A percentile compares a stretch with the other conserved stretches of the same genome.
Evolutionary conservation across 768 basidiomycete genomes (phyloP).

Genomic region (Russula olivacea): DNA sequence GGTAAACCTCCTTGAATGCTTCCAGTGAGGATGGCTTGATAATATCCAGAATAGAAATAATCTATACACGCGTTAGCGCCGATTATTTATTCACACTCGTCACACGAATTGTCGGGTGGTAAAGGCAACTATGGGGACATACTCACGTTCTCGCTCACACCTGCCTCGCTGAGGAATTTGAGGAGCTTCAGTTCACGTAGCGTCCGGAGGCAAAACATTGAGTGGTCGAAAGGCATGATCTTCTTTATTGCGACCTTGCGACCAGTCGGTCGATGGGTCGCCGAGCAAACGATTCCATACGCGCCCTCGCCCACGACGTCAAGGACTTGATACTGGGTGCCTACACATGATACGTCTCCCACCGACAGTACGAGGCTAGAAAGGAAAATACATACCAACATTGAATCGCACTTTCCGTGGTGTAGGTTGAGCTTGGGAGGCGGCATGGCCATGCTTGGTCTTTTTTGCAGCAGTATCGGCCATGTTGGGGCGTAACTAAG

Average conservation of each 20-base stretch:
- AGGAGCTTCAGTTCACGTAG: constrained; percentile 55
- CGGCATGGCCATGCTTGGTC: constrained; percentile 43
- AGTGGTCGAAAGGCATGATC: constrained; percentile 92
- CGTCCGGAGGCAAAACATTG: constrained; percentile 78
- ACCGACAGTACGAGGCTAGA: neutral
- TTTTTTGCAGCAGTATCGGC: constrained; percentile 29
- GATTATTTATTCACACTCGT: neutral
- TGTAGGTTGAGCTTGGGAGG: constrained; percentile 45
- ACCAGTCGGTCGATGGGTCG: constrained; percentile 68
- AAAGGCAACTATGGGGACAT: neutral
- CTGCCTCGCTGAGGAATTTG: constrained; percentile 81
- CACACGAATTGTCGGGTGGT: neutral
- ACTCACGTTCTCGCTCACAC: constrained; percentile 80
- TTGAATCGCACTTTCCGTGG: constrained; percentile 87
- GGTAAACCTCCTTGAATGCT: constrained; percentile 81
- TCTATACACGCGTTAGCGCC: constrained; percentile 40
- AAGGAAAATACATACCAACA: constrained; percentile 47
- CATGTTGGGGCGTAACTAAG: constrained; percentile 17
- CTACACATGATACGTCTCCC: constrained; percentile 22
- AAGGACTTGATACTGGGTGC: constrained; percentile 57
- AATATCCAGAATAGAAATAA: constrained; percentile 87
- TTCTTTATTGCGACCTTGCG: constrained; percentile 94
- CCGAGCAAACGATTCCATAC: constrained; percentile 89
- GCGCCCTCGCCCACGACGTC: constrained; percentile 93
- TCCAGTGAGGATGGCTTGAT: constrained; percentile 76